Base-by-base conservation (phyloP, 148 eudicot species). In the Rhododendron henanense region DNA sequence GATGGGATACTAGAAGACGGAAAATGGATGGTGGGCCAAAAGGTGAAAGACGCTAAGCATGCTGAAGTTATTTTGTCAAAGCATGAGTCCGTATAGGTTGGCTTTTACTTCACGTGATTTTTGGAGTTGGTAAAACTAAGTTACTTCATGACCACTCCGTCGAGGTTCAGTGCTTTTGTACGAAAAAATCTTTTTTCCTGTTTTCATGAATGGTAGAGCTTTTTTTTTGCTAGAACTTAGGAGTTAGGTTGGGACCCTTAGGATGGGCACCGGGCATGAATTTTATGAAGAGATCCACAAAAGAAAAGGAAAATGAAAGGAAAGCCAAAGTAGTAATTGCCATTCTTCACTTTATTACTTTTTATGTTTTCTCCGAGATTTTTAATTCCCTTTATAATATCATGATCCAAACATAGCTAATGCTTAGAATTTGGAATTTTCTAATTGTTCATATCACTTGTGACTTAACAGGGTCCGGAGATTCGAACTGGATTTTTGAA, bases 401-500 rank as follows among this genome's bases (percentile, higher is more conserved):
- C 76, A 71, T 71, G 76, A 71, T 33, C 14, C 19, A 33, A 33
- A 31, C 76, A 71, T 71, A 14, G 76, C 67, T 10, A 3, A 19
- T 35, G 67, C 25, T 3, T 61, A 28, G 23, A 67, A 5, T 57
- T 16, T 63, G 55, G 41, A 59, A 33, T 41, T 78, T 85, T 21
- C 57, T 78, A 59, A 57, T 21, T 78, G 23, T 16, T 55, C 44
- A 44, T 28, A 33, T 84, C 23, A 51, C 79, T 85, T 79, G 69
- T 61, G 57, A 78, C 44, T 23, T 80, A 5, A 37, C 89, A 91
- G 93, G 93, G 93, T 85, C 93, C 93, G 59, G 93, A 91, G 86
- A 91, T 91, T 81, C 88, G 93, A 86, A 91, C 93, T 41, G 93
- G 93, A 50, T 91, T 91, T 86, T 80, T 91, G 83, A 89, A 91